Evolutionary conservation across 2,329 filamentous ascomycete genomes (phyloP).

Genomic region (Penicillium sp.): DNA sequence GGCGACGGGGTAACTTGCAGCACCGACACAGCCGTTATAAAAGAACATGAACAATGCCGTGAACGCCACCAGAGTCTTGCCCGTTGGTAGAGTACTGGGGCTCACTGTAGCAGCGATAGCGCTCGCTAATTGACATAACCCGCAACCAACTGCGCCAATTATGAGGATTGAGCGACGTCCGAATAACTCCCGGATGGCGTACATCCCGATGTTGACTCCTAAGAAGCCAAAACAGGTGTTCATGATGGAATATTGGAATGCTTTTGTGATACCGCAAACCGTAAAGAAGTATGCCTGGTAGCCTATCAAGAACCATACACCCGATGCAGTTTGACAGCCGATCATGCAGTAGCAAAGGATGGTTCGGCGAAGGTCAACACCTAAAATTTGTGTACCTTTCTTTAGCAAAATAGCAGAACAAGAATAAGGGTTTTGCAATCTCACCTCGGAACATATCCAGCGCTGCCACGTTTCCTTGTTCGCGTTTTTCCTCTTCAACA

Average conservation of each 20-base stretch:
- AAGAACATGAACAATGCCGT: constrained; percentile 39
- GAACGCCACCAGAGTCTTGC: constrained; percentile 33
- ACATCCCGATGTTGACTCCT: constrained; percentile 52
- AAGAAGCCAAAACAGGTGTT: constrained; percentile 52
- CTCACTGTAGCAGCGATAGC: constrained; percentile 38
- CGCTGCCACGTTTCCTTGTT: constrained; percentile 7
- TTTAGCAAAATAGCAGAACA: not conserved
- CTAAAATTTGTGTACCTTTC: constrained; percentile 21
- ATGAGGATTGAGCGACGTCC: constrained; percentile 52
- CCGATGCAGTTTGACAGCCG: constrained; percentile 47
- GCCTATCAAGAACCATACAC: constrained; percentile 53
- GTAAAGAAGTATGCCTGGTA: constrained; percentile 54
- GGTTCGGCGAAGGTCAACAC: constrained; percentile 50
- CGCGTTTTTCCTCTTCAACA: constrained; percentile 12
- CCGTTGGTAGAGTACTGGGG: constrained; percentile 12
- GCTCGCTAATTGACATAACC: constrained; percentile 47
- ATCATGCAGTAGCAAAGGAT: constrained; percentile 53
- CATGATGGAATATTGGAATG: constrained; percentile 54
- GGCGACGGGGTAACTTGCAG: constrained; percentile 32
- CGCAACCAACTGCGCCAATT: constrained; percentile 46
- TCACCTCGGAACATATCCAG: constrained; percentile 12
- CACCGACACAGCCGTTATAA: constrained; percentile 34
- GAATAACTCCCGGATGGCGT: constrained; percentile 48
- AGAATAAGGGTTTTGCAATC: not conserved
- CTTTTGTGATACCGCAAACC: constrained; percentile 44